A percentile compares a stretch with the other conserved stretches of the same genome.
phyloP scores from a whole-genome alignment of 2,329 filamentous ascomycete species.

The Falciphora oryzae region DNA sequence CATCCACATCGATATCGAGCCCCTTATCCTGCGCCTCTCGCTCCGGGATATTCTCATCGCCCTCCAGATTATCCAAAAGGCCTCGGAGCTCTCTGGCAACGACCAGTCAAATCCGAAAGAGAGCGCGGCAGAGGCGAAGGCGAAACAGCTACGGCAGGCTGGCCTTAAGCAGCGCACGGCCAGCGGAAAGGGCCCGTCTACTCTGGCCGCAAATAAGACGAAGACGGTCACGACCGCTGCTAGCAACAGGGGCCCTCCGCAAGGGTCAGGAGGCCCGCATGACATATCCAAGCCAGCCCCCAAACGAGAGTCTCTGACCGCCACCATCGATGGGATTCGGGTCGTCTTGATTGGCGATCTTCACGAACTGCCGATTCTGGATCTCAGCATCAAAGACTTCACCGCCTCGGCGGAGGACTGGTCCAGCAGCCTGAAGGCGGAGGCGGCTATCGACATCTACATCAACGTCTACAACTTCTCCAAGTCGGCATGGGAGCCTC shows the following conservation, averaged over 20 bases:
- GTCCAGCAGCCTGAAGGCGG: slow-evolving; percentile 80
- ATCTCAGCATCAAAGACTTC: slow-evolving; percentile 89
- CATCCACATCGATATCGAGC: slow-evolving; percentile 84
- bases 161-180: slow-evolving; percentile 50
- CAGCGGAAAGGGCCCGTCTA: slow-evolving; percentile 50
- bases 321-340: slow-evolving; percentile 80
- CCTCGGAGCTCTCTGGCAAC: slow-evolving; percentile 75
- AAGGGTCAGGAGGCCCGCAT: slow-evolving; percentile 17
- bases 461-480: slow-evolving; percentile 98
- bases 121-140: slow-evolving; percentile 45
- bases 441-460: slow-evolving; percentile 88
- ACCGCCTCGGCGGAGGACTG: slow-evolving; percentile 81
- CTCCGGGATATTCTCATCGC: slow-evolving; percentile 91
- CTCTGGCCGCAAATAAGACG: slow-evolving; percentile 35
- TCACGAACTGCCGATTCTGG: slow-evolving; percentile 91
- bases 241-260: slow-evolving; percentile 15
- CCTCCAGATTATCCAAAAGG: slow-evolving; percentile 85
- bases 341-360: slow-evolving; percentile 92
- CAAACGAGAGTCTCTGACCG: slow-evolving; percentile 70
- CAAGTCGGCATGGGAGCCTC: slow-evolving; percentile 95
- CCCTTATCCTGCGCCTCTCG: slow-evolving; percentile 82
- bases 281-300: slow-evolving; percentile 26
- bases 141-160: slow-evolving; percentile 44
- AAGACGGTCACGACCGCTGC: slow-evolving; percentile 25
- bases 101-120: slow-evolving; percentile 35